Conservation (phyloP, 2,329 filamentous ascomycete genomes). For the Colletotrichum eremochloae region DNA sequence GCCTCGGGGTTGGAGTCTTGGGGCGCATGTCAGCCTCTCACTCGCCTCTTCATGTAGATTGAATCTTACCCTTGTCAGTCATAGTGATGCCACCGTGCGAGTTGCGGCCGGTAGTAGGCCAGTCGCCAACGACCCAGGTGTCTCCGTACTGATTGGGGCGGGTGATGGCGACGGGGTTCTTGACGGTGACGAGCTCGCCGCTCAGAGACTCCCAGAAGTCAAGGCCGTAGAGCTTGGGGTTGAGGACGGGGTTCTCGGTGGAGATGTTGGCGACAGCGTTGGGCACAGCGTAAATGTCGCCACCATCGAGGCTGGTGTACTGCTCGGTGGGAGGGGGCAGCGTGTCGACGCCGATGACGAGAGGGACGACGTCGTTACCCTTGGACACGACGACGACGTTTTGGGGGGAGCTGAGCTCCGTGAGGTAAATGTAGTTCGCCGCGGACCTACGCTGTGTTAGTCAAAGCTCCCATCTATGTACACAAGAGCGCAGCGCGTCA, state of each 20-base stretch:
- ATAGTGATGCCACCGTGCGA: constrained; percentile 74
- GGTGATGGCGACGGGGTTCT: constrained; percentile 67
- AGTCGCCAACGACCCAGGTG: constrained; percentile 77
- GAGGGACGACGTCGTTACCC: constrained; percentile 66
- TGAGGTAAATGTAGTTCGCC: constrained; percentile 71
- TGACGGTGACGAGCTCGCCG: constrained; percentile 76
- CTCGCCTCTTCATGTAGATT: not conserved
- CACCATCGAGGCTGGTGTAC: constrained; percentile 73
- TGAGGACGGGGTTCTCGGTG: constrained; percentile 69
- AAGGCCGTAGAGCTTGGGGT: constrained; percentile 73
- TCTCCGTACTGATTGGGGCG: constrained; percentile 76
- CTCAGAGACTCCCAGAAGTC: constrained; percentile 81
- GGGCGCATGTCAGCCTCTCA: constrained; percentile 7
- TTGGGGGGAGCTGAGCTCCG: constrained; percentile 70
- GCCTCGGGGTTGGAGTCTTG: constrained; percentile 77
- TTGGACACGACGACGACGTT: constrained; percentile 67
- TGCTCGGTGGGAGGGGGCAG: constrained; percentile 70
- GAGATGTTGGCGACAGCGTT: constrained; percentile 72
- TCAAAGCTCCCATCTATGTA: constrained; percentile 4
- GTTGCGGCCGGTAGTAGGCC: constrained; percentile 73
- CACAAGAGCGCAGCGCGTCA: not conserved
- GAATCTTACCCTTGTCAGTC: constrained; percentile 61
- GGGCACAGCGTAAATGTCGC: constrained; percentile 74
- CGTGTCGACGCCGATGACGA: constrained; percentile 72
- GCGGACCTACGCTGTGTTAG: constrained; percentile 58